These are phyloP conservation scores for Leersia perrieri DNA, from an alignment of 176 grass and related monocot species.

Conservation along the genomic window DNA sequence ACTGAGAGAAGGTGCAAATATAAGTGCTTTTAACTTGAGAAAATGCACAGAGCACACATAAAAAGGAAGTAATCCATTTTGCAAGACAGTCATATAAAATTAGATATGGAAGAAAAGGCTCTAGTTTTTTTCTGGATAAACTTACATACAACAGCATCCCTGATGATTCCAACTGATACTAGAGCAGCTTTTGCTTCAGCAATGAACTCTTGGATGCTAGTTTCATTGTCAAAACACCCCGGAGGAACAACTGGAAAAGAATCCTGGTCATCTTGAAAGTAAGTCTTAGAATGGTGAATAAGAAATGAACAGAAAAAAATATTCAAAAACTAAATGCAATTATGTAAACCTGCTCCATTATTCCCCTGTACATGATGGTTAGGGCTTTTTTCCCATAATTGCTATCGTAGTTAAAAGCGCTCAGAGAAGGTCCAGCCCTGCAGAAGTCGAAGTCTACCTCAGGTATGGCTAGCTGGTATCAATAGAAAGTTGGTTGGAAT, in stretches of 20 bases:
- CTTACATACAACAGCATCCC: slow-evolving; percentile 77
- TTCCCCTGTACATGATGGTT: slow-evolving; percentile 80
- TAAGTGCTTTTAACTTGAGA: neutral
- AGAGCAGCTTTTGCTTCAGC: slow-evolving; percentile 78
- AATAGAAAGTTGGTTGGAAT: slow-evolving; percentile 29
- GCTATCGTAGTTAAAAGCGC: slow-evolving; percentile 97
- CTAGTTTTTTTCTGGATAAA: slow-evolving; percentile 18
- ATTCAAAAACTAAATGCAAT: slow-evolving; percentile 23
- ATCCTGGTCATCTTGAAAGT: slow-evolving; percentile 73
- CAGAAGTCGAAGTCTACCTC: slow-evolving; percentile 22
- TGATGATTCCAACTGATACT: slow-evolving; percentile 92
- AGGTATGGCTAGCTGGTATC: slow-evolving; percentile 15
- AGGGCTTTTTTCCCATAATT: slow-evolving; percentile 87
- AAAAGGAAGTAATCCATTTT: slow-evolving; percentile 11
- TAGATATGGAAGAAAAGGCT: neutral
- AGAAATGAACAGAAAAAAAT: slow-evolving; percentile 22
- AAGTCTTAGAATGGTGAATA: slow-evolving; percentile 43
- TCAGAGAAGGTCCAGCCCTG: slow-evolving; percentile 89
- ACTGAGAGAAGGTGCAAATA: neutral
- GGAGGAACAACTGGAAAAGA: slow-evolving; percentile 79
- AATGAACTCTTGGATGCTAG: slow-evolving; percentile 64
- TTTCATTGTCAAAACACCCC: slow-evolving; percentile 75
- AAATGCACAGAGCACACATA: neutral
- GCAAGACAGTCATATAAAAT: slow-evolving; percentile 10
- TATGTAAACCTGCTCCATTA: slow-evolving; percentile 91